These are phyloP conservation scores for Pyrenula aspistea DNA, from an alignment of 495 filamentous ascomycete genomes.

Conservation along the genomic window DNA sequence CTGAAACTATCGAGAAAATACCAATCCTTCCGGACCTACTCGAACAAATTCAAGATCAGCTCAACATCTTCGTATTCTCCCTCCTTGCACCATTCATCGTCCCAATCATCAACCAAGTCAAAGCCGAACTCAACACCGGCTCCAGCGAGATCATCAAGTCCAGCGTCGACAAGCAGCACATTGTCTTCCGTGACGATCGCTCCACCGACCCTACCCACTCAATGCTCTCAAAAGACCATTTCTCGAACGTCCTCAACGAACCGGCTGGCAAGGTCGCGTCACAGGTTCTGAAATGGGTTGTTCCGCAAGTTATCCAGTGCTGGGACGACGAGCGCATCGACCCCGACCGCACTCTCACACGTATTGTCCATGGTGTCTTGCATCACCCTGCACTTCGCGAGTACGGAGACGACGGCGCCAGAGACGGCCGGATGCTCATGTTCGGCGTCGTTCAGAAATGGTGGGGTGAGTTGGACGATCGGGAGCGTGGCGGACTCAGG, in stretches of 20 bases:
- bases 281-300: conserved; percentile 64
- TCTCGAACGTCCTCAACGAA: conserved; percentile 78
- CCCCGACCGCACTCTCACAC: conserved; percentile 49
- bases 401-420: conserved; percentile 58
- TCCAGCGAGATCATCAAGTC: conserved; percentile 76
- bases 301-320: conserved; percentile 73
- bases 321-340: conserved; percentile 71
- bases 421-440: conserved; percentile 63
- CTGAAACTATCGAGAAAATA: conserved; percentile 63
- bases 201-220: conserved; percentile 77
- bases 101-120: conserved; percentile 75
- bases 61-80: conserved; percentile 77
- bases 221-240: conserved; percentile 95
- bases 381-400: conserved; percentile 72
- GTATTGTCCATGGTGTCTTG: conserved; percentile 71
- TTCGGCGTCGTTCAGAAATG: conserved; percentile 65
- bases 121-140: conserved; percentile 69
- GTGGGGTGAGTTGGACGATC: conserved; percentile 59
- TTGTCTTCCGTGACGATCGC: conserved; percentile 71
- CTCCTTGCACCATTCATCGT: conserved; percentile 76
- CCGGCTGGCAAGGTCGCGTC: conserved; percentile 73
- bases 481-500: conserved; percentile 49
- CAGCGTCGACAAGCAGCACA: conserved; percentile 65
- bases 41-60: conserved; percentile 65
- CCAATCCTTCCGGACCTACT: conserved; percentile 67